phyloP scores from a whole-genome alignment of 169 alveolate species.

The Plasmodium vivax region DNA sequence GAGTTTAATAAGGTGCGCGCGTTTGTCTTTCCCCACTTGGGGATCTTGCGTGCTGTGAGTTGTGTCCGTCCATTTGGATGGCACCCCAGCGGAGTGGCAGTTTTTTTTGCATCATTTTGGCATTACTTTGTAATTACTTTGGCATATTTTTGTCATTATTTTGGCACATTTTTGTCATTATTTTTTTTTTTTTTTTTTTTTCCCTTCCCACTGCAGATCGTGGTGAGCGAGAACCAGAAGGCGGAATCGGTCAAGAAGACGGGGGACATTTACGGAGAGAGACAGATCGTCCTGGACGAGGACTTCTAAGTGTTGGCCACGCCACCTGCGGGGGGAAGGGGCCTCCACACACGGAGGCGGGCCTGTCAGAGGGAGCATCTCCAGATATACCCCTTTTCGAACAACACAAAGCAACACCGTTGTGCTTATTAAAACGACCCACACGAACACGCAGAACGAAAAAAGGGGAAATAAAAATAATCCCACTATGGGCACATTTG shows the following conservation, averaged over 20 bases:
- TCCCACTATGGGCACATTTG: background rate
- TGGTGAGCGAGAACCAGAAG: slow-evolving; percentile 35
- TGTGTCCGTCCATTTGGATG: background rate
- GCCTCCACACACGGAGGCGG: background rate
- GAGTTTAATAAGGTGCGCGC: slow-evolving; percentile 43
- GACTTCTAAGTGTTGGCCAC: slow-evolving; percentile 36
- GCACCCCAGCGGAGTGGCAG: background rate
- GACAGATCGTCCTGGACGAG: slow-evolving; percentile 70
- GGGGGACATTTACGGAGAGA: slow-evolving; percentile 66
- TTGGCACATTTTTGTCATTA: too few species aligned
- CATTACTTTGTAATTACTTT: background rate
- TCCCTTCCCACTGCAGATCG: slow-evolving; percentile 12
- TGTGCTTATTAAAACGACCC: background rate
- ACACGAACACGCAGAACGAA: background rate
- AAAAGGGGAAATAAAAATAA: background rate
- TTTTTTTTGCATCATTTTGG: background rate
- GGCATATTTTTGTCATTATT: background rate
- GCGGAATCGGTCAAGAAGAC: slow-evolving; percentile 28
- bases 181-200: background rate
- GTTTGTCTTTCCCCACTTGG: background rate
- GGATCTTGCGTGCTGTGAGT: background rate
- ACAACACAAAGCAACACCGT: background rate
- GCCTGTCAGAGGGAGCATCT: background rate
- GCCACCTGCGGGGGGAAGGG: background rate
- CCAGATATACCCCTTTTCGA: background rate